Evolutionary conservation across 2,329 filamentous ascomycete species (phyloP).

Genomic region (Pseudocercospora pini-densiflorae): DNA sequence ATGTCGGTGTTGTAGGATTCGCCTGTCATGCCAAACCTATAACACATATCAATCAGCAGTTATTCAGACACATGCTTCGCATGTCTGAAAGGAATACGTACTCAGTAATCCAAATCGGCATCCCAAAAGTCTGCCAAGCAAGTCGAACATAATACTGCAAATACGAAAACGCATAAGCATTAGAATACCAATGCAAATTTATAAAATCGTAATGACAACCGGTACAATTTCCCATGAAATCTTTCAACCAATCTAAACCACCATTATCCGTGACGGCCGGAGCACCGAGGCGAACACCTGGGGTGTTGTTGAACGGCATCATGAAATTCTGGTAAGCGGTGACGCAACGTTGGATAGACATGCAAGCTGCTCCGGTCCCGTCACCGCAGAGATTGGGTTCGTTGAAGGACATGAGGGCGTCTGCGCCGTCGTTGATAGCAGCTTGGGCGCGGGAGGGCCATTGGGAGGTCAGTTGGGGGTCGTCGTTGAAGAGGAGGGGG

Average conservation of each 20-base stretch:
- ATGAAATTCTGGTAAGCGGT: conserved; percentile 56
- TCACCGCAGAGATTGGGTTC: conserved; percentile 62
- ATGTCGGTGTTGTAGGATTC: conserved; percentile 39
- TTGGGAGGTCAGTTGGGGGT: conserved; percentile 21
- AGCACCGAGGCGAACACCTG: conserved; percentile 53
- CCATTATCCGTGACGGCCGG: conserved; percentile 66
- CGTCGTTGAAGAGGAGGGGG: conserved; percentile 34
- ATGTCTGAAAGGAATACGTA: not conserved
- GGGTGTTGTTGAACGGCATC: conserved; percentile 55
- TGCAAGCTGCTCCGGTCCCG: conserved; percentile 56
- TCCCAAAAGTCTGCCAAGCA: conserved; percentile 19
- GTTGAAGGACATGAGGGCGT: conserved; percentile 68
- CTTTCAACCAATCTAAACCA: conserved; percentile 59
- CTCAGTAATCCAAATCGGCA: conserved; percentile 57
- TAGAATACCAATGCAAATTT: conserved; percentile 64
- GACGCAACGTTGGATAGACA: conserved; percentile 57
- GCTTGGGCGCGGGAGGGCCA: conserved; percentile 31
- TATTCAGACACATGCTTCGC: too few relatives aligned
- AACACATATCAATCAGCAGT: too few relatives aligned
- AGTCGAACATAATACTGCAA: conserved; percentile 51
- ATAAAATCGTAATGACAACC: conserved; percentile 63
- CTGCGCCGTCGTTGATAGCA: conserved; percentile 42
- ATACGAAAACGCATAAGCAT: conserved; percentile 37
- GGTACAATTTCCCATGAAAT: conserved; percentile 58
- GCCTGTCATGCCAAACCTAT: conserved; percentile 53